Percentiles rank a stretch among this genome's conserved stretches.
Conservation (phyloP, 495 filamentous ascomycete species). For the Terfezia claveryi region DNA sequence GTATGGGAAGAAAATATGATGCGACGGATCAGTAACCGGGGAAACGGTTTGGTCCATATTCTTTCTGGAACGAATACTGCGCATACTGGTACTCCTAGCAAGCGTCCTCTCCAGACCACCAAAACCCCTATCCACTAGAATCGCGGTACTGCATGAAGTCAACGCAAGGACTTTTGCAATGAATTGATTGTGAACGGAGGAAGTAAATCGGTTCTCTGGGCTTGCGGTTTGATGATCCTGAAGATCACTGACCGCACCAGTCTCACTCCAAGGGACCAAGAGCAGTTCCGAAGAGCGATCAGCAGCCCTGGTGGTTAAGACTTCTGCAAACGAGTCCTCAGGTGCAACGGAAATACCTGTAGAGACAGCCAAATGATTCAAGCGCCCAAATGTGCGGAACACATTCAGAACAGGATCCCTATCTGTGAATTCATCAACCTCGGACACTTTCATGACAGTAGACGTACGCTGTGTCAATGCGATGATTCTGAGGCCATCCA, state of each 20-base stretch:
- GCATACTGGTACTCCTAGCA: constrained; percentile 20
- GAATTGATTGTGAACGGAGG: constrained; percentile 38
- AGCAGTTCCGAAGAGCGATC: constrained; percentile 56
- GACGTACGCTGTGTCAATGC: constrained; percentile 85
- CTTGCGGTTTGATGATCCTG: constrained; percentile 13
- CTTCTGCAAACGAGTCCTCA: constrained; percentile 55
- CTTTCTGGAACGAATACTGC: constrained; percentile 22
- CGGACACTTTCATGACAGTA: constrained; percentile 82
- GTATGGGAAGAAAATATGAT: constrained; percentile 75
- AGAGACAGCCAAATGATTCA: constrained; percentile 66
- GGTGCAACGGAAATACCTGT: constrained; percentile 59
- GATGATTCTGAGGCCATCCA: constrained; percentile 66
- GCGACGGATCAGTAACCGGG: constrained; percentile 40
- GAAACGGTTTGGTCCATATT: constrained; percentile 29
- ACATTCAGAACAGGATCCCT: constrained; percentile 81
- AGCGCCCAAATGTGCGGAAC: constrained; percentile 68
- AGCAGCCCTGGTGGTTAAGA: constrained; percentile 41
- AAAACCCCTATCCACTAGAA: constrained; percentile 61
- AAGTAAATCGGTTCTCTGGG: constrained; percentile 28
- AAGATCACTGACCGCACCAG: constrained; percentile 46
- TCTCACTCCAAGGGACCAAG: constrained; percentile 78
- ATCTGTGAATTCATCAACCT: constrained; percentile 50
- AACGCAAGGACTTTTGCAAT: constrained; percentile 39
- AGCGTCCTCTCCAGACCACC: constrained; percentile 27
- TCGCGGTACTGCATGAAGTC: constrained; percentile 45